Conservation (phyloP, 2,329 filamentous ascomycete species). For the Epicoccum sorghinum region DNA sequence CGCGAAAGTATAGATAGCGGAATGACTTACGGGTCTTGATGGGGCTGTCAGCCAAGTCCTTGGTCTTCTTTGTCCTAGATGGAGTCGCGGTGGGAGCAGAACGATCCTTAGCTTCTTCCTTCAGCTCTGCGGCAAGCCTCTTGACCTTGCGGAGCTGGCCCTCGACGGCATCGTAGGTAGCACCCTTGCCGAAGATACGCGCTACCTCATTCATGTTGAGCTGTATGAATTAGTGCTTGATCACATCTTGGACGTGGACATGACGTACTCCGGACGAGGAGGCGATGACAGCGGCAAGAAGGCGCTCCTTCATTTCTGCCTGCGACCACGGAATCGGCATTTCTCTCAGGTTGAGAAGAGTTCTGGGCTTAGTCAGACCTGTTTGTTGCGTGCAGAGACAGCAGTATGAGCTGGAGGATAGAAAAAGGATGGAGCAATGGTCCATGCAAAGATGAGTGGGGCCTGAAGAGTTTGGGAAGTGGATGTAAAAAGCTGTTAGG, state of each 20-base stretch:
- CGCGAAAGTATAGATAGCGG: too few species aligned
- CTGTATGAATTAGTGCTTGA: constrained; percentile 37
- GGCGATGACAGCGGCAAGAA: constrained; percentile 50
- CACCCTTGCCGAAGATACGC: constrained; percentile 52
- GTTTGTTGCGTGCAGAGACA: neutral
- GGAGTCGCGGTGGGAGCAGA: neutral
- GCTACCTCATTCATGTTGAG: constrained; percentile 54
- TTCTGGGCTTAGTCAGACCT: neutral
- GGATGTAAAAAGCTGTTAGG: neutral
- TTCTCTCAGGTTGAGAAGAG: neutral
- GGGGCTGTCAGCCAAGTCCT: neutral
- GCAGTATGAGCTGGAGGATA: too few species aligned
- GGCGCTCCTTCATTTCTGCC: constrained; percentile 45
- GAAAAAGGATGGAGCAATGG: too few species aligned
- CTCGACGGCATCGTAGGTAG: constrained; percentile 57
- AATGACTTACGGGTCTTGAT: constrained; percentile 16
- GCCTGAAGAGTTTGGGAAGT: neutral
- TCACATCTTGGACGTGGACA: neutral
- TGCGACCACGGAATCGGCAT: constrained; percentile 49
- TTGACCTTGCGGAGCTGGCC: constrained; percentile 55
- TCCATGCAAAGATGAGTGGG: neutral
- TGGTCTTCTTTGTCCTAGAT: constrained; percentile 9
- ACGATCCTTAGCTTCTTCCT: constrained; percentile 16
- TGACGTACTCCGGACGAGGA: constrained; percentile 12
- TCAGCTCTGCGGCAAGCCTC: constrained; percentile 46